Evolutionary conservation across 257 asterid genomes (phyloP), one percentile per base, ranked within the genome.

Genomic region (Solanum paucissectum): DNA sequence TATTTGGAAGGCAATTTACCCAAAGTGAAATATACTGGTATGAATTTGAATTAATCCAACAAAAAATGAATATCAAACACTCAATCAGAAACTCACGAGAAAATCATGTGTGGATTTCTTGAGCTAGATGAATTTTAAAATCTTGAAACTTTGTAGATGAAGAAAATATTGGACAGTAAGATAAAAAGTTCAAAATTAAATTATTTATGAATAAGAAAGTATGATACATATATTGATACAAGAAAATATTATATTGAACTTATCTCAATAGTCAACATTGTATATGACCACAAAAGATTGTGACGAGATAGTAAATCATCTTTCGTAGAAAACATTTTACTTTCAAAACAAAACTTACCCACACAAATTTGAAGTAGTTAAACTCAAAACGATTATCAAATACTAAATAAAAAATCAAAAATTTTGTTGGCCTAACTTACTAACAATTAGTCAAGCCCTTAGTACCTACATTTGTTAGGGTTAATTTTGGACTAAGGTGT

Each of bases 291-390:
- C 8, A 9, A 8, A 20, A 73, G 46, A 2, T 73, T 73, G 9
- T 1, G 2, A 36, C 9, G 2, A 1, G 0, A 34, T 18, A 0
- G 5, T 73, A 34, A 71, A 7, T 16, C 0, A 0, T 9, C 3
- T 4, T 72, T 33, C 2, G 18, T 72, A 2, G 0, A 72, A 2
- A 72, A 0, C 0, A 0, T 18, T 10, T 20, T 20, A 36, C 9
- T 6, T 0, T 9, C 11, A 7, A 7, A 68, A 27, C 4, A 4
- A 8, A 4, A 33, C 1, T 18, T 7, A 1, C 0, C 0, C 4
- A 0, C 3, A 0, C 1, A 16, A 4, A 73, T 34, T 0, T 18
- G 2, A 9, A 36, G 6, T 73, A 73, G 1, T 73, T 9, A 4
- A 73, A 73, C 0, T 34, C 81, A 73, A 34, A 18, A 34, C 16